Conservation (phyloP, 2,329 filamentous ascomycete genomes). For the Phialemoniopsis sp. region DNA sequence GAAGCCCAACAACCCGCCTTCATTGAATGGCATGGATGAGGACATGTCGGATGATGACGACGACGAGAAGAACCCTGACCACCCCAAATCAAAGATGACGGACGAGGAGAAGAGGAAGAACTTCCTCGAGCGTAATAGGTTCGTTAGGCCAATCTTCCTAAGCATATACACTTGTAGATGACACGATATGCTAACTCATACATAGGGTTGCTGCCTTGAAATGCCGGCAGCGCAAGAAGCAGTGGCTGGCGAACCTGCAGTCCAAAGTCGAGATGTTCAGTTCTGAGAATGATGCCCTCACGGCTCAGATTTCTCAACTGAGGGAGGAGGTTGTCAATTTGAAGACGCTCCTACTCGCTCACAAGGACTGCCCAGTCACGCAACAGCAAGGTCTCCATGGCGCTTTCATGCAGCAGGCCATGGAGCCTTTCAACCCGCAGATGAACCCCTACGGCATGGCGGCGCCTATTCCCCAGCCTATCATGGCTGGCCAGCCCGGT, state of each 20-base stretch:
- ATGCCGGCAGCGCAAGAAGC: constrained; percentile 97
- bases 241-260: constrained; percentile 94
- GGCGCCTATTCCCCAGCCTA: constrained; percentile 45
- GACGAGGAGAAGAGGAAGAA: constrained; percentile 99
- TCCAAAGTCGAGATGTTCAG: constrained; percentile 91
- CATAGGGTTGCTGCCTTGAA: constrained; percentile 88
- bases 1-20: constrained; percentile 44
- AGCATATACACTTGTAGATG: too few relatives aligned
- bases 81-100: constrained; percentile 79
- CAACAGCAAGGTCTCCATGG: constrained; percentile 74
- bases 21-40: constrained; percentile 6
- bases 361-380: constrained; percentile 94
- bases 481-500: constrained; percentile 49
- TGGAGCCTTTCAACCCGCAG: constrained; percentile 50
- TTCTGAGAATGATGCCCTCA: constrained; percentile 84
- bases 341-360: constrained; percentile 86
- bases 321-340: constrained; percentile 92
- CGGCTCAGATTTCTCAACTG: constrained; percentile 75
- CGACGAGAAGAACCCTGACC: constrained; percentile 50
- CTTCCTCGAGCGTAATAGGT: constrained; percentile 95
- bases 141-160: too few relatives aligned
- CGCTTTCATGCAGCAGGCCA: constrained; percentile 49
- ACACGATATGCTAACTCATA: constrained; percentile 13
- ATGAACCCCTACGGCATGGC: constrained; percentile 59
- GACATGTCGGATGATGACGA: constrained; percentile 42